Base-by-base conservation (phyloP, 768 basidiomycete species). In the Boletus edulis region DNA sequence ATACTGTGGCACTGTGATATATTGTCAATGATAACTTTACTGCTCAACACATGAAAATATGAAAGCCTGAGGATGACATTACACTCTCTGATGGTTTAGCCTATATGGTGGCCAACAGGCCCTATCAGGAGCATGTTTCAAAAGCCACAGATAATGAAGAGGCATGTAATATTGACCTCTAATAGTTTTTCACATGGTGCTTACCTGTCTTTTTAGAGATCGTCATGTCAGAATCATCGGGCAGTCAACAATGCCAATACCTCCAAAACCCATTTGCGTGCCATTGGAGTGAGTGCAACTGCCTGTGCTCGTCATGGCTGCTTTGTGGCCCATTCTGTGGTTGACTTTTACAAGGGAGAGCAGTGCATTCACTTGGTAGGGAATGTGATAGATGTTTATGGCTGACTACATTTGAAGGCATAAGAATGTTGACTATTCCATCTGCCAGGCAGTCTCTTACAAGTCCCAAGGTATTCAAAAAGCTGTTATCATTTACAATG, bases 371-470 rank as follows among this genome's bases (percentile, higher is more conserved):
- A 42, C 41, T 13, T 27, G 24, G 3, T 27, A 3, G 24, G 5
- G 3, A 3, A 3, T 27, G 24, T 27, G 24, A 27, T 27, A 27
- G 24, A 27, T 27, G 24, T 27, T 27, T 27, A 27, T 27, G 3
- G 5, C 42, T 45, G 46, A 31, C 31, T 60, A 67, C 45, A 35
- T 29, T 43, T 54, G 43, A 22, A 70, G 68, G 24, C 68, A 72
- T 8, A 61, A 61, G 17, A 71, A 72, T 39, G 58, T 72, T 5
- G 64, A 71, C 41, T 72, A 66, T 44, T 54, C 63, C 0, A 52
- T 69, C 14, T 62, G 57, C 20, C 57, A 67, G 3, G 64, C 62
- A 0, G 10, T 73, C 0, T 41, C 37, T 0, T 60, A 62, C 15
- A 51, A 58, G 0, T 54, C 52, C 1, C 22, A 39, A 4, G 48